phyloP scores from a whole-genome alignment of 108 stramenopile species.

The Cyclotella cryptica region DNA sequence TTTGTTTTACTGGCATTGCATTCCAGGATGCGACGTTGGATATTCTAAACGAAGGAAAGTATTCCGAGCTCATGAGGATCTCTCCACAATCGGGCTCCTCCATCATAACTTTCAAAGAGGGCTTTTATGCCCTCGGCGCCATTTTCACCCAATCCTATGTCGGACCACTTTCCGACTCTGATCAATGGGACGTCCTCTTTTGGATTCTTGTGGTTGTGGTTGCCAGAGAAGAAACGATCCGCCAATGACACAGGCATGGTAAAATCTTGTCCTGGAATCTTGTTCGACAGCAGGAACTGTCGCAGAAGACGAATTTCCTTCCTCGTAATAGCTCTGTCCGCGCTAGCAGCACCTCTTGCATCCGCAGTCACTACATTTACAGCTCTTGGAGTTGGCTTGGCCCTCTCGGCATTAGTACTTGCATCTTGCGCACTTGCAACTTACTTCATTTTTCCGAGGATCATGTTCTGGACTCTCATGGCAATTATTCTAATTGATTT shows the following conservation, averaged over 20 bases:
- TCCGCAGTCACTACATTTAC: constrained; percentile 51
- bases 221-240: too few relatives aligned
- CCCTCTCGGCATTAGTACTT: constrained; percentile 26
- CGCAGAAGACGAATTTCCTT: too few relatives aligned
- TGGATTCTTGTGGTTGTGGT: constrained; percentile 19
- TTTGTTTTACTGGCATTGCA: constrained; percentile 40
- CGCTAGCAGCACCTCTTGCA: constrained; percentile 34
- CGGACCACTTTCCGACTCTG: constrained; percentile 38
- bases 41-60: constrained; percentile 49
- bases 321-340: constrained; percentile 17
- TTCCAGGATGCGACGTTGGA: constrained; percentile 43
- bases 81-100: constrained; percentile 31
- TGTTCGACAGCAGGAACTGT: too few relatives aligned
- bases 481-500: constrained; percentile 37
- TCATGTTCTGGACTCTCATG: constrained; percentile 36
- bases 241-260: too few relatives aligned
- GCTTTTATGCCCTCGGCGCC: constrained; percentile 20
- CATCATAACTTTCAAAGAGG: constrained; percentile 47
- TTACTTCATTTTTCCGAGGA: constrained; percentile 16
- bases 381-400: constrained; percentile 30
- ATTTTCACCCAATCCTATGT: constrained; percentile 41
- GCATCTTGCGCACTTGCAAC: constrained; percentile 26
- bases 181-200: constrained; percentile 45
- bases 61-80: constrained; percentile 36
- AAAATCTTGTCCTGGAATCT: too few relatives aligned